Evolutionary conservation across 2,329 filamentous ascomycete genomes (phyloP).

Genomic region (Aspergillus tanneri): DNA sequence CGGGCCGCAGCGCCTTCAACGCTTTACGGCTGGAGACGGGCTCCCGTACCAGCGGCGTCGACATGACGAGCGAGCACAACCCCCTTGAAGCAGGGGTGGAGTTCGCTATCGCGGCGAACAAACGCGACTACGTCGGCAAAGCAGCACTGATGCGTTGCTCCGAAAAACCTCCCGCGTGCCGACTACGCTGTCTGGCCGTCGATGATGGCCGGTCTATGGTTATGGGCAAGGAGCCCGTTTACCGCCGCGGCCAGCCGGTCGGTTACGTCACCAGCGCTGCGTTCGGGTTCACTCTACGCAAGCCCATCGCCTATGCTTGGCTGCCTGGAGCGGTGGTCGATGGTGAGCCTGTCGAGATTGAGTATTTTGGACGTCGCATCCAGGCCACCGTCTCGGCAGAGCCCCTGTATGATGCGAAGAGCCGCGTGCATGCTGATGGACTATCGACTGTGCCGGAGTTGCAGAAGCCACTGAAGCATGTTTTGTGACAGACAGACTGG

Average conservation of each 20-base stretch:
- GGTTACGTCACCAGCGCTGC: constrained; percentile 63
- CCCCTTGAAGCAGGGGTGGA: constrained; percentile 60
- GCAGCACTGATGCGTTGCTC: constrained; percentile 48
- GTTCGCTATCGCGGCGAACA: constrained; percentile 48
- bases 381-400: constrained; percentile 55
- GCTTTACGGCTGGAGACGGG: constrained; percentile 61
- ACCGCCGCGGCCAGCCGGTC: constrained; percentile 44
- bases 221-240: constrained; percentile 63
- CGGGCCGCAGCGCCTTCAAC: constrained; percentile 59
- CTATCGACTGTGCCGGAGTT: constrained; percentile 8
- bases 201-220: constrained; percentile 59
- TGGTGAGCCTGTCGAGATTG: constrained; percentile 57
- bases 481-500: too few relatives aligned
- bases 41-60: constrained; percentile 56
- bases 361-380: constrained; percentile 60
- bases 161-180: constrained; percentile 38
- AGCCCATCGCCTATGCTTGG: constrained; percentile 61
- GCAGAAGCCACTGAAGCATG: constrained; percentile 12
- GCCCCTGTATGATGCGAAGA: constrained; percentile 50
- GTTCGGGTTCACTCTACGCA: constrained; percentile 60
- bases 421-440: constrained; percentile 30
- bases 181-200: constrained; percentile 52
- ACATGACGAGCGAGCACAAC: constrained; percentile 62
- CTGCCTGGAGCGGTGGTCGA: constrained; percentile 50
- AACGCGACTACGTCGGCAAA: constrained; percentile 52